Base-by-base conservation (phyloP, 202 grass and related monocot genomes). In the Eragrostis tef region DNA sequence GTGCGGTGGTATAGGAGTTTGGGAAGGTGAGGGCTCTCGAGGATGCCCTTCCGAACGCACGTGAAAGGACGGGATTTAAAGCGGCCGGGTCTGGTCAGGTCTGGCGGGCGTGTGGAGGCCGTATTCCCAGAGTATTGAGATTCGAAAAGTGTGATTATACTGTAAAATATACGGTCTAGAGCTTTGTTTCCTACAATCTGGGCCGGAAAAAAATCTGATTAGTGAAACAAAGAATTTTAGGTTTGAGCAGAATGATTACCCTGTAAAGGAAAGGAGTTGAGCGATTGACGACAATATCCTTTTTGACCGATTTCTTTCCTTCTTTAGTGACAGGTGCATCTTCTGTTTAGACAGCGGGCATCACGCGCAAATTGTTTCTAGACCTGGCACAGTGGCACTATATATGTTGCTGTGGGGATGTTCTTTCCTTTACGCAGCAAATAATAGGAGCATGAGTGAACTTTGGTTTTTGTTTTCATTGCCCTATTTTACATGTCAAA, bases 51-150 rank as follows among this genome's bases (percentile, higher is more conserved):
- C 84, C 74, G 79, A 63, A 64, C n/a, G 74, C 47, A 79, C 75
- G 75, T 79, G 80, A 83, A 58, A 26, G 84, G 79, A 47, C 79
- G 27, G 56, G 84, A 86, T 86, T 86, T 90, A 83, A 88, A 79
- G 83, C 76, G 46, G 61, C 29, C 56, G 17, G 16, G 42, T 29
- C 34, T 13, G 15, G 29, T 31, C 29, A 3, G 29, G 29, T 31
- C 29, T 1, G 64, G 8, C 39, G 51, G 36, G 17, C 52, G 77
- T 71, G 46, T 77, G 87, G 64, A 20, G 56, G 48, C 51, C 16
- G 60, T 29, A 66, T 75, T 65, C 61, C 81, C 11, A 25, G 11
- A 4, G 10, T 0, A 9, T 8, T n/a, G n/a, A n/a, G n/a, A n/a
- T 31, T 31, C 29, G 29, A 8, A 16, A 0, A n/a, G 10, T 9